Conservation (phyloP, 345 rosid species). For the thale cress (Arabidopsis thaliana) region DNA sequence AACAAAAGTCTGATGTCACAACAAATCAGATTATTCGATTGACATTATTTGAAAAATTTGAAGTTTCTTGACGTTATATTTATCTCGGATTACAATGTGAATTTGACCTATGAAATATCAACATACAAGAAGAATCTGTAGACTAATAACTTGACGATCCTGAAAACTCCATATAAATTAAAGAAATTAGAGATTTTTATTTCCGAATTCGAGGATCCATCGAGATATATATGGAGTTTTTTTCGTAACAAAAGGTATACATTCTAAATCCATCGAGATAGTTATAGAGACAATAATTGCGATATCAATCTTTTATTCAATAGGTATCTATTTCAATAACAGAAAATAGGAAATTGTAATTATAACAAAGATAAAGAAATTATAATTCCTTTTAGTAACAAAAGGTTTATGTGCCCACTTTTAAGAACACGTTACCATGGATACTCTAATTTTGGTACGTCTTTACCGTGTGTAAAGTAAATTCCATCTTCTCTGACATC, state of each 20-base stretch:
- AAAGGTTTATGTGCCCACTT: not conserved
- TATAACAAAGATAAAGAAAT: not conserved
- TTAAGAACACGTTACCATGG: not conserved
- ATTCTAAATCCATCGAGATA: no score
- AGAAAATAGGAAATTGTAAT: not conserved
- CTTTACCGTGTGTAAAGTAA: slow-evolving; percentile 28
- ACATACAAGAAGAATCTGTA: not conserved
- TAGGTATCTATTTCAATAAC: not conserved
- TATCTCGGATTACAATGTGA: not conserved
- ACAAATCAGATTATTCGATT: no score
- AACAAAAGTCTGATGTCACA: no score
- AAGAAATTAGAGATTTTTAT: no score
- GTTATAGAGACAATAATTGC: no score
- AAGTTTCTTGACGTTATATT: not conserved
- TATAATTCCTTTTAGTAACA: not conserved
- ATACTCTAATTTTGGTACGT: slow-evolving; percentile 1
- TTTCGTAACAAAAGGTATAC: no score
- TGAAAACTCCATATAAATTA: not conserved
- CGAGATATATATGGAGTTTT: no score
- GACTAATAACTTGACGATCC: not conserved
- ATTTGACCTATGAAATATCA: no score
- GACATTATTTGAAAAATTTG: no score
- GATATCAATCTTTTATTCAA: not conserved
- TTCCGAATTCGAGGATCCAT: no score
- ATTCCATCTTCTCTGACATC: slow-evolving; percentile 24